Evolutionary conservation across 139 green algal genomes (phyloP).

Genomic region (Haematococcus sp.): DNA sequence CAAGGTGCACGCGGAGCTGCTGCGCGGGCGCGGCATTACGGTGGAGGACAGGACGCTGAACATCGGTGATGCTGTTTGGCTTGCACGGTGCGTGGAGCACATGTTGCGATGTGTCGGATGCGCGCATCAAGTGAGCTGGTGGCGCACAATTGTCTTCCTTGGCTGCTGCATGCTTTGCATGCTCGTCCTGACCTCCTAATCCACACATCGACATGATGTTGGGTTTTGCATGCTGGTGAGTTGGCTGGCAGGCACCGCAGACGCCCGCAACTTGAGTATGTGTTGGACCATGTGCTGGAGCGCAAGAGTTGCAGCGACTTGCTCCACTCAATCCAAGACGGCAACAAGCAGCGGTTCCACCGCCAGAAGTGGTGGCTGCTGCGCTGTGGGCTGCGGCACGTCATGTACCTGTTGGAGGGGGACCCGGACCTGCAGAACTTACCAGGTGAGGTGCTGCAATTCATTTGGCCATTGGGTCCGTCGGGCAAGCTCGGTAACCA

Average conservation of each 20-base stretch:
- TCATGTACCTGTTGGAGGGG: conserved; percentile 77
- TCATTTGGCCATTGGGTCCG: too few species aligned
- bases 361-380: conserved; percentile 59
- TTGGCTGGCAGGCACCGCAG: background rate
- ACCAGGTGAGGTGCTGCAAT: background rate
- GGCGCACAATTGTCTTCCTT: too few species aligned
- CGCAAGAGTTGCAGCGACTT: conserved; percentile 73
- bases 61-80: conserved; percentile 36
- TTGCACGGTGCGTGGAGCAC: conserved; percentile 3
- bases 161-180: too few species aligned
- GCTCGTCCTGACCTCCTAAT: too few species aligned
- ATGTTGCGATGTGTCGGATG: too few species aligned
- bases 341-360: conserved; percentile 46
- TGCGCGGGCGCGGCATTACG: conserved; percentile 27
- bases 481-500: too few species aligned
- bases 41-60: conserved; percentile 40
- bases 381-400: conserved; percentile 51
- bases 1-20: conserved; percentile 16
- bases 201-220: too few species aligned
- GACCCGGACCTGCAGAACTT: conserved; percentile 25
- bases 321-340: conserved; percentile 49
- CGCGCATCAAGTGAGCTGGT: too few species aligned
- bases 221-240: too few species aligned
- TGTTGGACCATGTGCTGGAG: conserved; percentile 78
- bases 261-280: conserved; percentile 30